Evolutionary conservation across 1,284 basidiomycete species (phyloP).

Genomic region (Inonotus hispidus): DNA sequence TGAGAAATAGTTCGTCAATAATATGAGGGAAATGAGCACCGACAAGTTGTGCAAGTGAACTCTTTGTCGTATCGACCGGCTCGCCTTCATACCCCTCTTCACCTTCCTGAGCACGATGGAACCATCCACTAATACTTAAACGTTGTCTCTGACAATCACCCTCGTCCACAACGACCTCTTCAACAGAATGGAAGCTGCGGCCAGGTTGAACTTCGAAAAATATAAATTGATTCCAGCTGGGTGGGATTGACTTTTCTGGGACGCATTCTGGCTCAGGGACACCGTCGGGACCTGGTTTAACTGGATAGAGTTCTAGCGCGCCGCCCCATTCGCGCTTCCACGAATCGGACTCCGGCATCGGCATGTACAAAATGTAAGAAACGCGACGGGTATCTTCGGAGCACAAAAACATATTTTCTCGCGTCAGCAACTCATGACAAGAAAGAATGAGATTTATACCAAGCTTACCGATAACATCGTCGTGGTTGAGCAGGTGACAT

Average conservation of each 20-base stretch:
- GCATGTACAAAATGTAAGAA: constrained; percentile 97
- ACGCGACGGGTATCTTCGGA: constrained; percentile 76
- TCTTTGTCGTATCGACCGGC: constrained; percentile 43
- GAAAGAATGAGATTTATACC: background rate
- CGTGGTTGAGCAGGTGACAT: constrained; percentile 94
- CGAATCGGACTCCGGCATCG: constrained; percentile 67
- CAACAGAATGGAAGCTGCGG: constrained; percentile 93
- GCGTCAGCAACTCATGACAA: background rate
- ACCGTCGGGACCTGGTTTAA: constrained; percentile 41
- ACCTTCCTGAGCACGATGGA: constrained; percentile 87
- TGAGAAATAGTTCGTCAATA: background rate
- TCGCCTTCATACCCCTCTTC: constrained; percentile 81
- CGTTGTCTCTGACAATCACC: constrained; percentile 65
- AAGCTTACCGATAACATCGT: constrained; percentile 81
- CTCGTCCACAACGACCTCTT: constrained; percentile 86
- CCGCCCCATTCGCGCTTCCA: constrained; percentile 89
- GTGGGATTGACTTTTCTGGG: constrained; percentile 62
- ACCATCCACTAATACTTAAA: constrained; percentile 95
- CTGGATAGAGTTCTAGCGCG: constrained; percentile 92
- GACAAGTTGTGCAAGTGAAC: constrained; percentile 78
- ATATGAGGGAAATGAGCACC: background rate
- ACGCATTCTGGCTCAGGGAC: constrained; percentile 56
- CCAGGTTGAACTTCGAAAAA: constrained; percentile 93
- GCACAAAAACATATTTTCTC: background rate
- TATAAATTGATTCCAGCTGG: constrained; percentile 95